These are phyloP conservation scores for Speleostelium caveatum DNA, from an alignment of 78 protist genomes.

Conservation along the genomic window DNA sequence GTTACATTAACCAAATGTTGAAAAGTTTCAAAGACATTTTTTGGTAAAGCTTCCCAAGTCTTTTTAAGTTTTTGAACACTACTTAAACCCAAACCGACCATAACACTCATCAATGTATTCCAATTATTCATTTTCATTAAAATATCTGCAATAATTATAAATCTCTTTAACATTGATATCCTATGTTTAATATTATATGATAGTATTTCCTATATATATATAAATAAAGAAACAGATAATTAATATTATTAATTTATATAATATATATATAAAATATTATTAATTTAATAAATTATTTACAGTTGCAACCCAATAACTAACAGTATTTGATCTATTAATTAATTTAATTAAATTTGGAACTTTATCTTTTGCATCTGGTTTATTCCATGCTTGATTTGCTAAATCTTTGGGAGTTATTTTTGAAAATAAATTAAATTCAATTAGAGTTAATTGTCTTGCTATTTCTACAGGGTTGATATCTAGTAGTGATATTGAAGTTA, in stretches of 20 bases:
- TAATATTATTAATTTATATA: not conserved
- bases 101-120: slow-evolving; percentile 44
- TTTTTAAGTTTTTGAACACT: slow-evolving; percentile 49
- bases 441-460: slow-evolving; percentile 72
- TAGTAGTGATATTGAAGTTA: slow-evolving; percentile 17
- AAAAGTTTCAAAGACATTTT: slow-evolving; percentile 19
- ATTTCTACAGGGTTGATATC: slow-evolving; percentile 62
- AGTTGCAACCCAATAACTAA: slow-evolving; percentile 77
- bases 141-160: slow-evolving; percentile 50
- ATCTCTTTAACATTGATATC: slow-evolving; percentile 32
- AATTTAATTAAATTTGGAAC: slow-evolving; percentile 50
- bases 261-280: not conserved
- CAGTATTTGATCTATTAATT: slow-evolving; percentile 61
- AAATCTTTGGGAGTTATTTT: slow-evolving; percentile 67
- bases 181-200: slow-evolving; percentile 51
- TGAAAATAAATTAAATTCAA: slow-evolving; percentile 52
- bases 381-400: slow-evolving; percentile 64
- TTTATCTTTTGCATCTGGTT: slow-evolving; percentile 30
- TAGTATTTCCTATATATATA: slow-evolving; percentile 32
- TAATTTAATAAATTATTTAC: too few species aligned
- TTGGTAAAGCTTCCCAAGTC: slow-evolving; percentile 67
- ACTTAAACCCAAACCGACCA: slow-evolving; percentile 53
- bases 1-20: slow-evolving; percentile 13
- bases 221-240: not conserved
- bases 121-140: slow-evolving; percentile 37